Base-by-base conservation (phyloP, 306 rosid species). In the Cucurbita ficifolia region DNA sequence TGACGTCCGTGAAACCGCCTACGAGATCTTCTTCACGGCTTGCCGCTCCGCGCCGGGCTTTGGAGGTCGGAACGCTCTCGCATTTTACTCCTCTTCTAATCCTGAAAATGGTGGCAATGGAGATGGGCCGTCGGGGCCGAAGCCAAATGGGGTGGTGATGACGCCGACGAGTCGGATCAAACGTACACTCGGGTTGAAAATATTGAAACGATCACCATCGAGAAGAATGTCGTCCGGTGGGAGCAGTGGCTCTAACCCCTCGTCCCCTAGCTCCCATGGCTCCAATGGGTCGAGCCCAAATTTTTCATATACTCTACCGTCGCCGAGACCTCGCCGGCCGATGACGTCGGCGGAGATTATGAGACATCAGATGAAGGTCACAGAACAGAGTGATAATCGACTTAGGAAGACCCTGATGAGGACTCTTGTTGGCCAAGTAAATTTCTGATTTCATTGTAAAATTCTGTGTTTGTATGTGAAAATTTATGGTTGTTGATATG, bases 331-430 rank as follows among this genome's bases (percentile, higher is more conserved):
- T 0, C 82, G 96, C 18, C 81, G 99, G 64, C 99, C 99, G 0
- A 91, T 94, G 99, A 94, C 99, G 9, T 94, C 99, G 1, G 99
- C 99, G 0, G 99, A 94, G 89, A 94, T 94, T 79, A 91, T 94
- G 99, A 86, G 97, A 74, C 97, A 91, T 24, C 97, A 94, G 55
- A 94, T 94, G 99, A 84, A 77, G 73, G 96, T 94, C 42, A 85
- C 96, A 5, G 99, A 94, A 81, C 96, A 87, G 75, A 89, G 92
- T 53, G 97, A 94, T 75, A 83, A 81, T 64, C 88, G 97, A 45
- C 76, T 94, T 0, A 76, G 99, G 73, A 94, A 91, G 84, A 89
- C 96, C 18, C 83, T 94, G 63, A 88, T 80, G 87, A 86, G 99
- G 76, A 88, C 91, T 49, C 88, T 94, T 5, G 89, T 91, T n/a